These are phyloP conservation scores for Penicillium sclerotiorum DNA, from an alignment of 2,329 filamentous ascomycete genomes.

Conservation along the genomic window DNA sequence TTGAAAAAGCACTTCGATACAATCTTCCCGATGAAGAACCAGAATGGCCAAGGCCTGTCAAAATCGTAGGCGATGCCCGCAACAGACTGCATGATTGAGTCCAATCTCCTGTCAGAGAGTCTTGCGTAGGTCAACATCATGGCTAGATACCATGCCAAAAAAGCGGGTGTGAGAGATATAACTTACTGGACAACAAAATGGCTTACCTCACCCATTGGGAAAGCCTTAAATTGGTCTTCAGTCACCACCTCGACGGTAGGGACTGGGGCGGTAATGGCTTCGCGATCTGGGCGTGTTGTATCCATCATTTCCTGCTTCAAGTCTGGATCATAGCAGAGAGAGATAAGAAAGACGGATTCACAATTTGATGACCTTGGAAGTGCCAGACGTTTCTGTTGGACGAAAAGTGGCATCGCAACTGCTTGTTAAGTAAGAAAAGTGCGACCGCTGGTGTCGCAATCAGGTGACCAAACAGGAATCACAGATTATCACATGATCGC, in stretches of 20 bases:
- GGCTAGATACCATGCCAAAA: not conserved
- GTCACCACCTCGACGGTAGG: not conserved
- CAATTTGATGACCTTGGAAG: no score
- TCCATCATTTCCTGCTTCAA: not conserved
- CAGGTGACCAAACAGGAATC: no score
- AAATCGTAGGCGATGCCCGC: conserved; percentile 8
- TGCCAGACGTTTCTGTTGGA: no score
- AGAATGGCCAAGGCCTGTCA: conserved; percentile 14
- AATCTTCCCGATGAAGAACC: conserved; percentile 15
- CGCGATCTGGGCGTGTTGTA: not conserved
- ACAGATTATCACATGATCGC: no score
- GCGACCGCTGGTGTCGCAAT: no score
- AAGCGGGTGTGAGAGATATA: not conserved
- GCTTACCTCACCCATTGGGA: conserved; percentile 1
- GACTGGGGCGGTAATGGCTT: not conserved
- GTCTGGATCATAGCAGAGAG: no score
- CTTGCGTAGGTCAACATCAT: not conserved
- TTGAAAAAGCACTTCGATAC: conserved; percentile 11
- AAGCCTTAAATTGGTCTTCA: not conserved
- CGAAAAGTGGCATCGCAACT: no score
- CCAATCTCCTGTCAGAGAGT: conserved; percentile 11
- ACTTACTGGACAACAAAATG: conserved; percentile 11
- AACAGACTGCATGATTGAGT: conserved; percentile 12
- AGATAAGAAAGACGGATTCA: not conserved
- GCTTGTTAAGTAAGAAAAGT: no score